These are phyloP conservation scores for Wickerhamomyces silvicola DNA, from an alignment of 805 yeast species.

Conservation along the genomic window DNA sequence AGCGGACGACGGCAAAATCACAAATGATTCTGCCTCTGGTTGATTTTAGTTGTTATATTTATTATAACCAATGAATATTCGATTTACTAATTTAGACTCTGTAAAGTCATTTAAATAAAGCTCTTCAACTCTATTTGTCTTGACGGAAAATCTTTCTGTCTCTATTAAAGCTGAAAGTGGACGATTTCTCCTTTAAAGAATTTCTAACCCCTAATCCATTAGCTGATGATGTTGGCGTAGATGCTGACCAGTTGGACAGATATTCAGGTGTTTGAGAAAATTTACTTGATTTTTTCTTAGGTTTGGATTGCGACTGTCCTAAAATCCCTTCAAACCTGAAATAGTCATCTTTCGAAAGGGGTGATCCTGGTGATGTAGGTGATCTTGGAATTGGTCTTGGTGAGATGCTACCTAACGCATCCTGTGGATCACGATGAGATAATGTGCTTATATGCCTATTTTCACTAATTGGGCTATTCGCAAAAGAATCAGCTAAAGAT, in stretches of 20 bases:
- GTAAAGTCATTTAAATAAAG: too few species aligned
- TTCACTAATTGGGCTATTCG: constrained; percentile 24
- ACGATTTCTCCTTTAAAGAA: constrained; percentile 18
- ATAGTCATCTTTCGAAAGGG: constrained; percentile 32
- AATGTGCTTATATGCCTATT: constrained; percentile 19
- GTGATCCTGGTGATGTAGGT: constrained; percentile 22
- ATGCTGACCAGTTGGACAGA: constrained; percentile 11
- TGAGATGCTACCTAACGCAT: constrained; percentile 3
- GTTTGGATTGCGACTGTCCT: constrained; percentile 7
- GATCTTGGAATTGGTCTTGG: constrained; percentile 9
- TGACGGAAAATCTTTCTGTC: constrained; percentile 10
- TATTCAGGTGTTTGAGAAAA: constrained; percentile 17
- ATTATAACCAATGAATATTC: too few species aligned
- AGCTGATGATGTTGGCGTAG: constrained; percentile 5
- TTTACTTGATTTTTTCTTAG: constrained; percentile 13
- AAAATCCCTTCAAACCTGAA: constrained; percentile 39
- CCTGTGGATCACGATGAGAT: constrained; percentile 11
- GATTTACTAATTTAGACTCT: too few species aligned
- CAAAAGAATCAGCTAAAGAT: constrained; percentile 63
- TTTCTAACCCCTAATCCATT: background rate
- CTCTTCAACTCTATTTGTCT: constrained; percentile 3
- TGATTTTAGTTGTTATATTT: too few species aligned
- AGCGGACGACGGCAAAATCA: too few species aligned
- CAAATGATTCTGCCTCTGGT: too few species aligned
- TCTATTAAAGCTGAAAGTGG: constrained; percentile 19